These are phyloP conservation scores for Pyracantha coccinea DNA, from an alignment of 331 rosid species.

Conservation along the genomic window DNA sequence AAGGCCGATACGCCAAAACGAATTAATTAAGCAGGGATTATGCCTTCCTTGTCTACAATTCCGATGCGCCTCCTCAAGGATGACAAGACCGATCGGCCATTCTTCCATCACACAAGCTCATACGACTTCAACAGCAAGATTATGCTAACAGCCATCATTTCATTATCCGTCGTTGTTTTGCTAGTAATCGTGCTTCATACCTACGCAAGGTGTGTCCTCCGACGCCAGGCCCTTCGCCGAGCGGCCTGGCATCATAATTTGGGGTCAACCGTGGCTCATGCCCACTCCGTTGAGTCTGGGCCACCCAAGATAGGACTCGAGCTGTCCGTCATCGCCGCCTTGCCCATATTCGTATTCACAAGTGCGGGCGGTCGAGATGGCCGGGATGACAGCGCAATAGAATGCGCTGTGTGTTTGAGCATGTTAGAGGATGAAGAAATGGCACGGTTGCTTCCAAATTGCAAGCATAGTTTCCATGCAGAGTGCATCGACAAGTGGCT, in stretches of 20 bases:
- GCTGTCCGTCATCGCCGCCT: slow-evolving; percentile 31
- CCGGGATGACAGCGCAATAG: not conserved
- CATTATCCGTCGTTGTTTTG: slow-evolving; percentile 43
- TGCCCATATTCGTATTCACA: slow-evolving; percentile 42
- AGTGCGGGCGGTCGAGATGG: not conserved
- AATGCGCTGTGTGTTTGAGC: slow-evolving; percentile 60
- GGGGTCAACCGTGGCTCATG: slow-evolving; percentile 20
- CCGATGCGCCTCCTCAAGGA: not conserved
- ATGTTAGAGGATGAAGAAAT: slow-evolving; percentile 23
- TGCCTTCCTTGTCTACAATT: not conserved
- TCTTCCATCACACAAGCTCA: not conserved
- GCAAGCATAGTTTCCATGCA: slow-evolving; percentile 58
- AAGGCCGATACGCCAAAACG: not conserved
- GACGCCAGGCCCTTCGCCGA: slow-evolving; percentile 61
- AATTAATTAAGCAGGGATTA: not conserved
- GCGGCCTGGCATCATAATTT: slow-evolving; percentile 25
- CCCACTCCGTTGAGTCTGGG: slow-evolving; percentile 11
- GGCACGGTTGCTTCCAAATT: slow-evolving; percentile 55
- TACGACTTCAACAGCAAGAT: slow-evolving; percentile 43
- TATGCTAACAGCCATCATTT: slow-evolving; percentile 47
- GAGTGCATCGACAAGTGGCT: slow-evolving; percentile 70
- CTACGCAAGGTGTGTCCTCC: slow-evolving; percentile 54
- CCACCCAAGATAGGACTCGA: slow-evolving; percentile 47
- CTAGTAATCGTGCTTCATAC: slow-evolving; percentile 65
- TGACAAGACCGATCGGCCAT: fast-evolving